These are phyloP conservation scores for Colletotrichum spinosum DNA, from an alignment of 2,329 filamentous ascomycete species.

Conservation along the genomic window DNA sequence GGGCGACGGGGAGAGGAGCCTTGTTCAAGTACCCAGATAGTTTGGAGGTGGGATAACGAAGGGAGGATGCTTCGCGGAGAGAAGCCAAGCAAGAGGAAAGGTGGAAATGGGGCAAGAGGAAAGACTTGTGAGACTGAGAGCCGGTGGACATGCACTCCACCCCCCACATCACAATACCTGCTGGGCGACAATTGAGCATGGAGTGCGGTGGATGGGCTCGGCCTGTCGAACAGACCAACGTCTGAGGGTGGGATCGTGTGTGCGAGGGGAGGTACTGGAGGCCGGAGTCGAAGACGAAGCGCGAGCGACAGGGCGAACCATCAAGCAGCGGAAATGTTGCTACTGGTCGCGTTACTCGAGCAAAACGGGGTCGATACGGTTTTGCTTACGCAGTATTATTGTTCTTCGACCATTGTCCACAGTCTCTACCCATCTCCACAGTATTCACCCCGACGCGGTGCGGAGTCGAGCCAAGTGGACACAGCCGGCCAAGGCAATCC, in stretches of 20 bases:
- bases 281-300: background rate
- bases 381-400: too few relatives aligned
- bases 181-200: conserved; percentile 12
- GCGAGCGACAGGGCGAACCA: conserved; percentile 7
- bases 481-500: background rate
- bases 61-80: conserved; percentile 20
- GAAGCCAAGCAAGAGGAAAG: background rate
- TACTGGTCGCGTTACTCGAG: too few relatives aligned
- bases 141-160: too few relatives aligned
- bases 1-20: conserved; percentile 7
- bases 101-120: conserved; percentile 10
- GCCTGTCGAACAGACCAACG: conserved; percentile 27
- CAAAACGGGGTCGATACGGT: too few relatives aligned
- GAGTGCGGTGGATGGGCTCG: conserved; percentile 20
- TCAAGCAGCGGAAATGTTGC: background rate
- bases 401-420: too few relatives aligned
- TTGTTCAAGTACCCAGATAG: background rate
- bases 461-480: background rate
- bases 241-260: conserved; percentile 17
- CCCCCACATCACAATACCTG: too few relatives aligned
- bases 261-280: background rate
- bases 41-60: conserved; percentile 3
- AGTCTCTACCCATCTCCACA: too few relatives aligned
- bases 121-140: background rate
- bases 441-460: background rate